These are phyloP conservation scores for Chrysopogon serrulatus DNA, from an alignment of 176 grass and related monocot species.

Conservation along the genomic window DNA sequence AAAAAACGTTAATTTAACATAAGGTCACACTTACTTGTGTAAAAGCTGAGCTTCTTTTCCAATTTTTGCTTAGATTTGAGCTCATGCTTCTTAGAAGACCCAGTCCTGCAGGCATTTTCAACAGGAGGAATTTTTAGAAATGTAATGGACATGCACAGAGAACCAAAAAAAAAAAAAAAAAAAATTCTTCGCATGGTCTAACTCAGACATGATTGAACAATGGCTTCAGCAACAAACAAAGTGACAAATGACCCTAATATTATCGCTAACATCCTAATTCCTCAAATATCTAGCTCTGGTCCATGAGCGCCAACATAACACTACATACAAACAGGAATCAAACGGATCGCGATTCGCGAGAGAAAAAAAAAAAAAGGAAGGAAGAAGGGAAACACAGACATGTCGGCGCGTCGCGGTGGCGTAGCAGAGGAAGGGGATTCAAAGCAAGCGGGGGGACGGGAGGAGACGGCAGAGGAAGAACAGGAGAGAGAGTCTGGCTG, in stretches of 20 bases:
- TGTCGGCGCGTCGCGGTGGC: background rate
- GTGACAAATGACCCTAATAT: background rate
- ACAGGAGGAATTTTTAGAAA: constrained; percentile 5
- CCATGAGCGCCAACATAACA: background rate
- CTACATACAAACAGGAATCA: too few species aligned
- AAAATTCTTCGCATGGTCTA: too few species aligned
- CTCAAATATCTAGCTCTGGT: too few species aligned
- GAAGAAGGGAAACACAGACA: background rate
- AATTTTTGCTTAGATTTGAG: constrained; percentile 48
- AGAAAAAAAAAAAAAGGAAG: background rate
- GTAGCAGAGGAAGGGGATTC: background rate
- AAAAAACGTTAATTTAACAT: background rate
- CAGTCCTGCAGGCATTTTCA: constrained; percentile 30
- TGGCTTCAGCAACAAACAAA: background rate
- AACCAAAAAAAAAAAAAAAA: background rate
- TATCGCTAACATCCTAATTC: background rate
- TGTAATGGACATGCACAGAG: background rate
- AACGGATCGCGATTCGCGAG: background rate
- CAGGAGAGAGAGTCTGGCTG: background rate
- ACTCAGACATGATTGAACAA: background rate
- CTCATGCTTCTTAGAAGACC: constrained; percentile 39
- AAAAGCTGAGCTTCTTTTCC: constrained; percentile 43
- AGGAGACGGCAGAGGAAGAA: background rate
- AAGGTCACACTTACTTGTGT: constrained; percentile 25
- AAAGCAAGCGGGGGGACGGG: background rate